These are phyloP conservation scores for Emmonsiellopsis sp. DNA, from an alignment of 2,329 filamentous ascomycete genomes.

Conservation along the genomic window DNA sequence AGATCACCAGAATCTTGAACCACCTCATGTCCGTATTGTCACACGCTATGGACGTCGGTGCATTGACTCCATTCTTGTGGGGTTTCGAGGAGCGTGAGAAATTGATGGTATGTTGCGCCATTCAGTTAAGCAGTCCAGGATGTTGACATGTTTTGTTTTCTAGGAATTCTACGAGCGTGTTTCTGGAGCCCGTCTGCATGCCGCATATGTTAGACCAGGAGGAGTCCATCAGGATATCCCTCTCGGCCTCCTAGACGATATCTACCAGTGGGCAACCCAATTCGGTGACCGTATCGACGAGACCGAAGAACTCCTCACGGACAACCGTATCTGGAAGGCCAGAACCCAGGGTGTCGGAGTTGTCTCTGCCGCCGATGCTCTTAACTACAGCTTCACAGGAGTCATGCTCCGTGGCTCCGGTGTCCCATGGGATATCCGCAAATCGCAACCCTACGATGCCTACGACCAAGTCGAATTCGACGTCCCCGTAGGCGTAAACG, in stretches of 20 bases:
- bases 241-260: slow-evolving; percentile 88
- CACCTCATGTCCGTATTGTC: slow-evolving; percentile 97
- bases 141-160: not conserved
- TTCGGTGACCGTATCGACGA: slow-evolving; percentile 98
- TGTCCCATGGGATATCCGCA: slow-evolving; percentile 92
- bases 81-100: slow-evolving; percentile 99
- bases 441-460: slow-evolving; percentile 93
- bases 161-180: slow-evolving; percentile 99
- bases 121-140: not conserved
- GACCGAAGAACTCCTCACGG: slow-evolving; percentile 95
- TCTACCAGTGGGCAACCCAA: slow-evolving; percentile 99
- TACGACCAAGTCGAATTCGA: slow-evolving; percentile 98
- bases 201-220: slow-evolving; percentile 91
- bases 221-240: slow-evolving; percentile 95
- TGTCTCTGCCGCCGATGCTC: slow-evolving; percentile 81
- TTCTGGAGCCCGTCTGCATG: slow-evolving; percentile 92
- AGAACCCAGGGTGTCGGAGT: slow-evolving; percentile 87
- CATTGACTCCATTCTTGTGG: slow-evolving; percentile 96
- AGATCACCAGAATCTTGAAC: slow-evolving; percentile 89
- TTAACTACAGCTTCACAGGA: slow-evolving; percentile 93
- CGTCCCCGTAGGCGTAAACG: slow-evolving; percentile 89
- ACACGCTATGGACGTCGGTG: slow-evolving; percentile 98
- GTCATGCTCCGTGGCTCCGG: slow-evolving; percentile 97
- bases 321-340: slow-evolving; percentile 98
- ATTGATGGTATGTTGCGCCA: slow-evolving; percentile 69